phyloP scores from a whole-genome alignment of 2,329 filamentous ascomycete genomes.

The Epichloe glyceriae region DNA sequence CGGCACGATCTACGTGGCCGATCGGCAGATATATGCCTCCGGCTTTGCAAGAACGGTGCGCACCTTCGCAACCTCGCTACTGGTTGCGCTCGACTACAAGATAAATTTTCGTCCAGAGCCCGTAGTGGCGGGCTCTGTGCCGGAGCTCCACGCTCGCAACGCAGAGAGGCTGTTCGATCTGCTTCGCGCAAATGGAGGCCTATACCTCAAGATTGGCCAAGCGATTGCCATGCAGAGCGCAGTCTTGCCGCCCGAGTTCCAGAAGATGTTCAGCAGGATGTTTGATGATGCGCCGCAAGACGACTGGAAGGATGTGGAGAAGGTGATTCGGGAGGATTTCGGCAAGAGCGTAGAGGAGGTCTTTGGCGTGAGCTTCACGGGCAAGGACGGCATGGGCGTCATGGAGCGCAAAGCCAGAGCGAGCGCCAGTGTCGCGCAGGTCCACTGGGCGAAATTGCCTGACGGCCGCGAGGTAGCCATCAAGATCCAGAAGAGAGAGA shows the following conservation, averaged over 20 bases:
- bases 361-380: constrained; percentile 74
- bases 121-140: constrained; percentile 56
- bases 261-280: constrained; percentile 92
- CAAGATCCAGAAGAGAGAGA: constrained; percentile 95
- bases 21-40: constrained; percentile 65
- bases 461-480: constrained; percentile 89
- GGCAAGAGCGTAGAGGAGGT: constrained; percentile 77
- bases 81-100: constrained; percentile 89
- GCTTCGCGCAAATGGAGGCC: constrained; percentile 72
- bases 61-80: constrained; percentile 67
- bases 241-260: constrained; percentile 84
- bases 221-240: constrained; percentile 98
- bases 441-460: constrained; percentile 78
- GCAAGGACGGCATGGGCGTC: constrained; percentile 53
- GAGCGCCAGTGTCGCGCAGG: constrained; percentile 88
- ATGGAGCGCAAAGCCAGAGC: constrained; percentile 51
- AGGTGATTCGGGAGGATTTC: constrained; percentile 80
- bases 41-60: constrained; percentile 65
- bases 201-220: constrained; percentile 97
- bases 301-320: constrained; percentile 71
- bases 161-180: constrained; percentile 74
- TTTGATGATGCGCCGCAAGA: constrained; percentile 97
- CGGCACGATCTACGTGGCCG: constrained; percentile 53
- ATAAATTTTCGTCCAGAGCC: constrained; percentile 83
- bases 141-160: constrained; percentile 69